Base-by-base conservation (phyloP, 176 grass and related monocot genomes). In the Musa beccarii region DNA sequence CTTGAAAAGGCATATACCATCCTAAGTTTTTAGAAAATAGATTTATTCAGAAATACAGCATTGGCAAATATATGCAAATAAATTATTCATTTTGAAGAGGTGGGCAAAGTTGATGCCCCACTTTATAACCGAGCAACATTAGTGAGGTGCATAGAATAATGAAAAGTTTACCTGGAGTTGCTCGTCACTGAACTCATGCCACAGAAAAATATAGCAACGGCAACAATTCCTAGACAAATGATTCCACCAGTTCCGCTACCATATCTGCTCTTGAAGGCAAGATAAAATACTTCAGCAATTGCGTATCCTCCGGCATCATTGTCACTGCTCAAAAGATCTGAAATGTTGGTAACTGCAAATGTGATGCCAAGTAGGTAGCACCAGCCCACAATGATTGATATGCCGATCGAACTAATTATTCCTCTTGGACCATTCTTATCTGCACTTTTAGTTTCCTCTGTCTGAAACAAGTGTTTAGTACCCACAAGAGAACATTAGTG, bases 1-100 rank as follows among this genome's bases (percentile, higher is more conserved):
- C 95, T 87, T 1, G 95, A 98, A 82, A 98, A 98, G 23, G 95
- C 95, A 19, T 98, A 98, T 0, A 72, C 90, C 90, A 98, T 98
- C 88, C 90, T 98, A 65, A 28, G 25, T 69, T 2, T 13, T 17
- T 4, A 56, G 4, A 52, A 75, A 10, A 52, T 50, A 26, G 19
- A 8, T 26, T 6, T 43, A 43, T 43, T 43, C 3, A 43, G 34
- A 43, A 5, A 43, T 6, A 43, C 34, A 6, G 34, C 34, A 43
- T 43, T 5, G 4, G 4, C 34, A 43, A 43, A 43, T 5, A 43
- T 43, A 43, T 43, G 4, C 34, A 43, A 43, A 43, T 43, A 43
- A 43, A 43, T 43, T 43, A 43, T 43, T 43, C 34, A 43, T 6
- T 43, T 43, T 43, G 34, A 43, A 43, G 34, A 43, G 34, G 4